Evolutionary conservation across 2,329 filamentous ascomycete genomes (phyloP), one percentile per base, ranked within the genome.

Genomic region (Phialophora chinensis): DNA sequence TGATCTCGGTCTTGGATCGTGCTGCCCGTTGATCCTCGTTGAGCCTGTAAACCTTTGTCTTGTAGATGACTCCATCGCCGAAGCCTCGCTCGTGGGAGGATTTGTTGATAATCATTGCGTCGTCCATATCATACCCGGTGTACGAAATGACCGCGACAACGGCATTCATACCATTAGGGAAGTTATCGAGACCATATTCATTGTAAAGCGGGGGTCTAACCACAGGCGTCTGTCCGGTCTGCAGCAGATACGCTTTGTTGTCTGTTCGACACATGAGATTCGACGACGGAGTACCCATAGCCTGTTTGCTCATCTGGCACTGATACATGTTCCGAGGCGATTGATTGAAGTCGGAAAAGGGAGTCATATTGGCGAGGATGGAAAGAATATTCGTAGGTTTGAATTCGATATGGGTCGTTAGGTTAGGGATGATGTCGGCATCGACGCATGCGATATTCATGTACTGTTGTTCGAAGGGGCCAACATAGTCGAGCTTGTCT

Each of bases 101-200:
- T 79, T 98, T 98, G 84, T 98, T 98, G 77, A 99, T 85, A 76
- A 99, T 98, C 94, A 98, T 98, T 77, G 95, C 95, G 81, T 99
- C 95, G 84, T 99, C 95, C 95, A 99, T 99, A 85, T 99, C 95
- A 81, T 98, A 99, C 60, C 94, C 95, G 1, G 94, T 98, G 79
- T 99, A 99, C 0, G 94, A 97, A 70, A 99, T 97, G 78, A 99
- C 96, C 66, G 95, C 95, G 66, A 99, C 95, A 47, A 98, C 89
- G 8, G 93, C 92, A 75, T 99, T 99, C 75, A 88, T 93, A 31
- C 95, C 95, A 77, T 98, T 97, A 62, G 95, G 95, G 79, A 97
- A 99, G 79, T 98, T 98, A 81, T 99, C 95, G 67, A 98, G 89
- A 23, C 94, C 95, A 75, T 99, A 99, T 23, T 92, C 90, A 75